phyloP scores from a whole-genome alignment of 2,329 filamentous ascomycete genomes.

The Elsinoe necatrix region DNA sequence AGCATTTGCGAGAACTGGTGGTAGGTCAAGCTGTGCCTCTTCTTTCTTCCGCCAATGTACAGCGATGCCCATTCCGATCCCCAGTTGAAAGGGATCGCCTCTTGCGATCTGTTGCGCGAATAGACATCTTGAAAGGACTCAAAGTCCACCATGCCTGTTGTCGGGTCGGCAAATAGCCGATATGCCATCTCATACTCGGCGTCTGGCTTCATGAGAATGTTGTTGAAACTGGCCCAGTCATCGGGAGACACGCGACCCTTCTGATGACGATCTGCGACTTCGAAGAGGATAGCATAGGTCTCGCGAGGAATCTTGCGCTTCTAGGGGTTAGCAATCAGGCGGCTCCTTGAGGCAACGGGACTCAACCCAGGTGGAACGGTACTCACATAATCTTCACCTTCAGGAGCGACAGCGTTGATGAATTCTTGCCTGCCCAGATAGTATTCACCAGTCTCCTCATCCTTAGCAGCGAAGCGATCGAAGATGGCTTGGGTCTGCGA shows the following conservation, averaged over 20 bases:
- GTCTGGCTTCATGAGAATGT: constrained; percentile 85
- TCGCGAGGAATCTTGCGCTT: constrained; percentile 97
- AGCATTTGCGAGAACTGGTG: constrained; percentile 97
- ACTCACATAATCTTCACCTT: constrained; percentile 75
- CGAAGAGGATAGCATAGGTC: constrained; percentile 90
- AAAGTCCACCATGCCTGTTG: constrained; percentile 78
- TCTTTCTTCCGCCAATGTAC: constrained; percentile 82
- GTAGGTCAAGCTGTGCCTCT: constrained; percentile 87
- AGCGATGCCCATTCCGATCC: constrained; percentile 92
- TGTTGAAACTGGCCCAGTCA: constrained; percentile 92
- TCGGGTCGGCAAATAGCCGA: constrained; percentile 83
- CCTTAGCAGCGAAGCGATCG: constrained; percentile 63
- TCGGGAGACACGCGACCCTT: constrained; percentile 65
- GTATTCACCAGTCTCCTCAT: constrained; percentile 65
- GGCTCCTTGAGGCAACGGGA: constrained; percentile 6
- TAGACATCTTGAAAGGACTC: constrained; percentile 79
- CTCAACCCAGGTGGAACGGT: not conserved
- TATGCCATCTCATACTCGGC: constrained; percentile 99
- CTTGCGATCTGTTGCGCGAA: constrained; percentile 75
- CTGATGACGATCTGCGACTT: constrained; percentile 72
- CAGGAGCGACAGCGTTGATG: constrained; percentile 79
- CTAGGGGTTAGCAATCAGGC: not conserved
- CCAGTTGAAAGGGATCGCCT: constrained; percentile 92
- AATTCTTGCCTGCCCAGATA: constrained; percentile 83
- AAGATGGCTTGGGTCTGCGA: constrained; percentile 70